Evolutionary conservation across 108 stramenopile genomes (phyloP), one percentile per base, ranked within the genome.

Genomic region (Fragilaria crotonensis): DNA sequence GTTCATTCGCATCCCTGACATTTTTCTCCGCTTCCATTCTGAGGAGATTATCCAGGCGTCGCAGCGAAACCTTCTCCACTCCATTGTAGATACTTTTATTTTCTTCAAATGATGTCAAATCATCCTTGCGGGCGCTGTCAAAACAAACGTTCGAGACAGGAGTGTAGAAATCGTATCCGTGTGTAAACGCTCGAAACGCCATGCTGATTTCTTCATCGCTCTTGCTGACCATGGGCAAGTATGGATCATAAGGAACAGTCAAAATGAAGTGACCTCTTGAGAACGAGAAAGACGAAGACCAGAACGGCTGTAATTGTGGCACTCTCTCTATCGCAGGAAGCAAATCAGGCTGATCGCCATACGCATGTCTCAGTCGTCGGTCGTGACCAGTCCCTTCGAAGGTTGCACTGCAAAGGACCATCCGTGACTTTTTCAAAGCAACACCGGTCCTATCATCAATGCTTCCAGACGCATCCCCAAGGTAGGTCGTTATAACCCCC

Each of bases 261-360:
- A 79, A 67, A 23, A 78, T 41, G 60, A 80, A 73, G 48, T 85
- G 84, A 4, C 83, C 81, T 14, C 83, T 45, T 2, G 78, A 59
- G 61, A 93, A 93, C 47, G 72, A 77, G 47, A 90, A 89, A 0
- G 92, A 92, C 20, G 92, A 87, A 0, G 90, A 90, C 87, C 90
- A 95, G 45, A 82, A 85, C 30, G 85, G 87, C 17, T 85, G 80
- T 21, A 77, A 67, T 60, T 66, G 36, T 4, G 92, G 92, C 36
- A 27, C 20, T 5, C 59, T 55, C 18, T 45, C 30, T 25, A 66
- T 29, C 3, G 32, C 19, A 17, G 73, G 52, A 19, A 52, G 36
- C 5, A 52, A 48, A n/a, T 62, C 54, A 30, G 72, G 75, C 33
- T 79, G 77, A 45, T 63, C 54, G n/a, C 59, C 55, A 36, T 36